Evolutionary conservation across 345 rosid species (phyloP).

Genomic region (Nasturtium officinale): DNA sequence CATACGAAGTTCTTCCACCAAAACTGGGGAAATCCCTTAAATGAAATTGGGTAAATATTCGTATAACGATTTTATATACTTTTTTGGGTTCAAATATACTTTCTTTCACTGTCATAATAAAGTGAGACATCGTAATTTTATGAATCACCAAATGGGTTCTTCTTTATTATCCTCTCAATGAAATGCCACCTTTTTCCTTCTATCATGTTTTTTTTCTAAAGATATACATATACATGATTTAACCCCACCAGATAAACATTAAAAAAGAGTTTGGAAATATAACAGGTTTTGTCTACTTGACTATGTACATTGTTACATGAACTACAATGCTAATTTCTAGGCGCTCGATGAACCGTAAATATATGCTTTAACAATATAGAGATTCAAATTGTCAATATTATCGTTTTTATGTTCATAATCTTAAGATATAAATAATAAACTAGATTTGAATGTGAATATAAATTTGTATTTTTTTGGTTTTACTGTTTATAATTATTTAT

Average conservation of each 20-base stretch:
- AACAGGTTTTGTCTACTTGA: not conserved
- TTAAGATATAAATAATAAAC: not conserved
- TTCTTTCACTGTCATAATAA: constrained; percentile 36
- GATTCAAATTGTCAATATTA: not conserved
- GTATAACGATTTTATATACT: not conserved
- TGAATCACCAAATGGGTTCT: constrained; percentile 14
- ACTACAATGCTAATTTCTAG: not conserved
- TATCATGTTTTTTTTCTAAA: constrained; percentile 8
- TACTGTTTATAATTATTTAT: no score
- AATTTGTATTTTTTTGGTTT: no score
- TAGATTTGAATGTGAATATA: no score
- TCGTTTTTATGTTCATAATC: not conserved
- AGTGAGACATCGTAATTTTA: constrained; percentile 32
- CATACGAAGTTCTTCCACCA: not conserved
- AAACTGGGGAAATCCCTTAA: not conserved
- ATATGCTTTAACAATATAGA: not conserved
- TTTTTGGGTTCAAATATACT: constrained; percentile 10
- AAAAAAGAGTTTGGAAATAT: not conserved
- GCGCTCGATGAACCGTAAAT: not conserved
- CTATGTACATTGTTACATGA: not conserved
- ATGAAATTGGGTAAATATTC: not conserved
- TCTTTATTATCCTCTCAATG: constrained; percentile 15
- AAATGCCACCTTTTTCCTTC: constrained; percentile 23
- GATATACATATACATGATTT: constrained; percentile 11
- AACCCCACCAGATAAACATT: constrained; percentile 12